These are phyloP conservation scores for Pyricularia pennisetigena DNA, from an alignment of 2,329 filamentous ascomycete species.

Conservation along the genomic window DNA sequence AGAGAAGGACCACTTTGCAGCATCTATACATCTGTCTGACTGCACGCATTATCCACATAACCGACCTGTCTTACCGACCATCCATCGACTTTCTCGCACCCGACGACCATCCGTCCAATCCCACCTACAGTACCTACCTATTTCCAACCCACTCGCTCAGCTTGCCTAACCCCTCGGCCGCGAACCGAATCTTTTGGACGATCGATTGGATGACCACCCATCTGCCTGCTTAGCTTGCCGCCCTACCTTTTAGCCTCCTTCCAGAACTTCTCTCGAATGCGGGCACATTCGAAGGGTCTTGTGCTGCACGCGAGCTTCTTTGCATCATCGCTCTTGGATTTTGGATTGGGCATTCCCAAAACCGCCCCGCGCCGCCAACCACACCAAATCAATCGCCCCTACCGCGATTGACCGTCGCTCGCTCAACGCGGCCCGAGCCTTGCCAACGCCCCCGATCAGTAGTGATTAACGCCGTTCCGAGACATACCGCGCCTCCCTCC, in stretches of 20 bases:
- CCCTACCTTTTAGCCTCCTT: not conserved
- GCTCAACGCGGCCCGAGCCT: not conserved
- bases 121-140: not conserved
- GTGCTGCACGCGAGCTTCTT: not conserved
- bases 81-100: not conserved
- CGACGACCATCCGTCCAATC: not conserved
- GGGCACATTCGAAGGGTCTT: not conserved
- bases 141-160: not conserved
- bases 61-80: not conserved
- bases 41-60: not conserved
- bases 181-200: not conserved
- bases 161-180: not conserved
- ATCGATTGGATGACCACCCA: not conserved
- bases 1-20: not conserved
- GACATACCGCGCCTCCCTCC: not conserved
- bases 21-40: not conserved
- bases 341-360: not conserved
- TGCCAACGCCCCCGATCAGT: not conserved
- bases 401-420: not conserved
- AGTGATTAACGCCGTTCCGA: not conserved
- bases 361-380: not conserved
- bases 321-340: not conserved
- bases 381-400: not conserved
- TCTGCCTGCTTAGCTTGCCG: not conserved
- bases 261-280: not conserved